A percentile compares a stretch with the other conserved stretches of the same genome.
phyloP scores from a whole-genome alignment of 1,284 basidiomycete genomes.

The Pyrrhoderma lamaoense region DNA sequence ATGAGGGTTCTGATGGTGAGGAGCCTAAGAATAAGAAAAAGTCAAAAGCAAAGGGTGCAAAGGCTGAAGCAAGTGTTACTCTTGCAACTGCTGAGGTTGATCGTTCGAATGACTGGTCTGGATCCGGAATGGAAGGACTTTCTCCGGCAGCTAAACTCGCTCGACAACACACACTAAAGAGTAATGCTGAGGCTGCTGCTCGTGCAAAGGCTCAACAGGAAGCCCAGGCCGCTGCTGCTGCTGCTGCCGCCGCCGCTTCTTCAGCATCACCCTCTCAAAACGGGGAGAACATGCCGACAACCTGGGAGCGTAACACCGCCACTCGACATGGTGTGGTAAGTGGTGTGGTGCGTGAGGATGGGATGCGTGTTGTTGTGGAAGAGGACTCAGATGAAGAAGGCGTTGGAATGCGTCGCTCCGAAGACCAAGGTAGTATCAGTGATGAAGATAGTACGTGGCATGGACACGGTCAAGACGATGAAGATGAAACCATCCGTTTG shows the following conservation, averaged over 20 bases:
- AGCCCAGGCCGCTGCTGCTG: constrained; percentile 36
- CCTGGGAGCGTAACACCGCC: constrained; percentile 79
- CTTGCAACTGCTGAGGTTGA: constrained; percentile 86
- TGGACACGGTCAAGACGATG: constrained; percentile 47
- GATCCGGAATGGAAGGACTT: constrained; percentile 61
- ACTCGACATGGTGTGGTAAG: constrained; percentile 32
- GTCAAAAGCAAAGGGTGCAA: constrained; percentile 51
- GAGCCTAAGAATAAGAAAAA: constrained; percentile 32
- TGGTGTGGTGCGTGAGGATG: constrained; percentile 42
- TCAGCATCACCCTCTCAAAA: constrained; percentile 24
- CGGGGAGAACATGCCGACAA: constrained; percentile 43
- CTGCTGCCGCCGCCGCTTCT: constrained; percentile 25
- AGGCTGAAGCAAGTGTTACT: constrained; percentile 70
- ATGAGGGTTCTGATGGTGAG: constrained; percentile 33
- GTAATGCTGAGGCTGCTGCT: constrained; percentile 75
- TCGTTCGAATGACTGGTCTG: constrained; percentile 42
- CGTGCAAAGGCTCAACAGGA: constrained; percentile 54
- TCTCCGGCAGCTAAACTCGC: constrained; percentile 91
- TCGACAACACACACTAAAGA: constrained; percentile 81
- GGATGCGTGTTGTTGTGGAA: constrained; percentile 59
- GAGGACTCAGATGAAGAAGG: constrained; percentile 48
- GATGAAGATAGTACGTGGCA: constrained; percentile 48
- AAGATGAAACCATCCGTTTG: constrained; percentile 69
- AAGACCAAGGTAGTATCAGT: constrained; percentile 50
- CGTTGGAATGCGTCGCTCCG: constrained; percentile 24